phyloP scores from a whole-genome alignment of 2,329 filamentous ascomycete species.

The Aspergillus tanneri region DNA sequence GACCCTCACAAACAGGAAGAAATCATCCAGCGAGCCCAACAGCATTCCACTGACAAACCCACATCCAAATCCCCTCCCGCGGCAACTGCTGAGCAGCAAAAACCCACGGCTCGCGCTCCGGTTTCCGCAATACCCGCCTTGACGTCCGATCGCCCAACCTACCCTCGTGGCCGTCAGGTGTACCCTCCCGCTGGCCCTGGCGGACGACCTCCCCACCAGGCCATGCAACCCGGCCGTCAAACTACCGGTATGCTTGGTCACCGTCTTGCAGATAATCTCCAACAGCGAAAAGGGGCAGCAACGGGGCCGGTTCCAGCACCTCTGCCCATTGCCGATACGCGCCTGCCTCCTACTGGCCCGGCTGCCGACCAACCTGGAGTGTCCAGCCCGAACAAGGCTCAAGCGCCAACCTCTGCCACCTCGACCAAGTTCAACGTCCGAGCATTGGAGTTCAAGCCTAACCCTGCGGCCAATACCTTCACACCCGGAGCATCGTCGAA shows the following conservation, averaged over 20 bases:
- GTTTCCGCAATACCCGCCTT: slow-evolving; percentile 46
- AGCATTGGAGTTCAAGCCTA: slow-evolving; percentile 79
- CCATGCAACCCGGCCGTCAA: slow-evolving; percentile 42
- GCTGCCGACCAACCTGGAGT: slow-evolving; percentile 55
- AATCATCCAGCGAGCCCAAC: slow-evolving; percentile 84
- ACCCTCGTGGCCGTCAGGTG: slow-evolving; percentile 47
- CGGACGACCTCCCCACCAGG: slow-evolving; percentile 45
- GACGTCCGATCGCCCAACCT: slow-evolving; percentile 49
- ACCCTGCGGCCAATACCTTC: slow-evolving; percentile 75
- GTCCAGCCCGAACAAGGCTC: slow-evolving; percentile 45
- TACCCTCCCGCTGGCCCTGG: slow-evolving; percentile 43
- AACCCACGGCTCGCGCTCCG: slow-evolving; percentile 48
- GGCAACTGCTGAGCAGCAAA: slow-evolving; percentile 48
- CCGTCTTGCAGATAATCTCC: slow-evolving; percentile 53
- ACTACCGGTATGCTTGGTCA: slow-evolving; percentile 50
- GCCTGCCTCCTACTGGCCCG: slow-evolving; percentile 72
- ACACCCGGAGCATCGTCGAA: slow-evolving; percentile 65
- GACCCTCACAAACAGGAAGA: slow-evolving; percentile 92
- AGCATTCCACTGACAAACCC: slow-evolving; percentile 64
- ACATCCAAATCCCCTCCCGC: slow-evolving; percentile 45
- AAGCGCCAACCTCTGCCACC: slow-evolving; percentile 54
- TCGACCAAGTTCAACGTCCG: slow-evolving; percentile 61
- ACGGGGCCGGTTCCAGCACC: slow-evolving; percentile 51
- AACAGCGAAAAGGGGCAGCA: slow-evolving; percentile 50
- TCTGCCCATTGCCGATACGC: slow-evolving; percentile 63